A percentile compares a stretch with the other conserved stretches of the same genome.
Conservation (phyloP, 2,329 filamentous ascomycete genomes). For the Colletotrichum noveboracense region DNA sequence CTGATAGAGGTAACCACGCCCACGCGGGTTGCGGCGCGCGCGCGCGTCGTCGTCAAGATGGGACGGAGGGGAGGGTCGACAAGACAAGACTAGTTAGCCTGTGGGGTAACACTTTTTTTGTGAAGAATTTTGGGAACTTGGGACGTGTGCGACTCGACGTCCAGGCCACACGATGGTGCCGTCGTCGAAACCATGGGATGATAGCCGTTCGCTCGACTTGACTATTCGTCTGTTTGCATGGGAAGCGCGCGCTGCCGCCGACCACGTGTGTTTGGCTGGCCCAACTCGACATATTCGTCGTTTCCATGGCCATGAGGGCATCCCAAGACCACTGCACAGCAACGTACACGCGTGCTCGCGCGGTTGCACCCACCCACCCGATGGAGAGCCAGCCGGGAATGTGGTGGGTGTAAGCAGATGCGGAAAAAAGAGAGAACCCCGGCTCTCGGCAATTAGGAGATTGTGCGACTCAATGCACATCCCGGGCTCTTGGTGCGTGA, state of each 20-base stretch:
- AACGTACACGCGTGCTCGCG: neutral
- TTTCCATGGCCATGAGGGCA: conserved; percentile 4
- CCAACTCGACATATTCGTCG: neutral
- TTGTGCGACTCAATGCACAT: conserved; percentile 14
- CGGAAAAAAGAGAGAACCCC: neutral
- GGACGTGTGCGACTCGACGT: conserved; percentile 15
- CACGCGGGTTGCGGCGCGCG: conserved; percentile 7
- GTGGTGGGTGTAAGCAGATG: neutral
- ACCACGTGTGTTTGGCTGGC: neutral
- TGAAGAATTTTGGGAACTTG: conserved; percentile 6
- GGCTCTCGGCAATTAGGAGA: conserved; percentile 3
- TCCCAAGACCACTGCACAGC: neutral
- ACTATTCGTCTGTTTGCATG: conserved; percentile 13
- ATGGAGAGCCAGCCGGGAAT: neutral
- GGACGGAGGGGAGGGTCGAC: conserved; percentile 7
- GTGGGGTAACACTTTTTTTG: conserved; percentile 11
- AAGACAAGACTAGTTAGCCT: conserved; percentile 11
- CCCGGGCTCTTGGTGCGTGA: neutral
- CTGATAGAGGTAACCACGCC: neutral
- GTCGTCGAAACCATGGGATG: conserved; percentile 18
- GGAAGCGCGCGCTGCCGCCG: neutral
- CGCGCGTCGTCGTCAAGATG: conserved; percentile 11
- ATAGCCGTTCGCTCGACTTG: conserved; percentile 5
- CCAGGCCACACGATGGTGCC: conserved; percentile 12
- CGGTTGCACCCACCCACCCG: neutral